phyloP scores from a whole-genome alignment of 176 grass and related monocot species.

The Pharus latifolius region DNA sequence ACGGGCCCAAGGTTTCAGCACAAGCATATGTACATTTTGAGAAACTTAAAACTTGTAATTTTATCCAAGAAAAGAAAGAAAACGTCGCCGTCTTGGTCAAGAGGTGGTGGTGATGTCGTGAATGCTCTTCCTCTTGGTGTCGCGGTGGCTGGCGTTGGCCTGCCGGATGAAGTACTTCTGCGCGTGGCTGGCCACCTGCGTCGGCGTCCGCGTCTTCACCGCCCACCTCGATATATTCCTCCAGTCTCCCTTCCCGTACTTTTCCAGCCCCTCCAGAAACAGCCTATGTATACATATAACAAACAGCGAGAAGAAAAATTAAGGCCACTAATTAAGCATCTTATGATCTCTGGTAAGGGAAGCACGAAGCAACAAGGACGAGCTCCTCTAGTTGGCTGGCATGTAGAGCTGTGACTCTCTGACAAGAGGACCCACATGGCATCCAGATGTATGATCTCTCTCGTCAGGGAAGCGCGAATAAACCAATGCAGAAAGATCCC shows the following conservation, averaged over 20 bases:
- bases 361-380: not conserved
- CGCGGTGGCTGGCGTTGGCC: slow-evolving; percentile 29
- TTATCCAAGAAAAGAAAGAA: not conserved
- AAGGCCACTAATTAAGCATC: no score
- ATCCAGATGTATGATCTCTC: no score
- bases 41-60: not conserved
- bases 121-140: slow-evolving; percentile 93
- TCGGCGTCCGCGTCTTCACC: slow-evolving; percentile 74
- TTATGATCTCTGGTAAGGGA: no score
- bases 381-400: not conserved
- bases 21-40: slow-evolving; percentile 24
- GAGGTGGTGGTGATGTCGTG: slow-evolving; percentile 78
- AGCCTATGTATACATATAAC: slow-evolving; percentile 26
- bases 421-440: no score
- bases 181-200: slow-evolving; percentile 95
- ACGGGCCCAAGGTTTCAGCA: not conserved
- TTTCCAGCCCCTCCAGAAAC: slow-evolving; percentile 76
- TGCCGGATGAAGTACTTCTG: slow-evolving; percentile 90
- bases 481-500: not conserved
- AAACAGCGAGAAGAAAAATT: not conserved
- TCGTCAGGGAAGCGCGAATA: no score
- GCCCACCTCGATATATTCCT: slow-evolving; percentile 86
- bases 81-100: slow-evolving; percentile 15
- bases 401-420: no score
- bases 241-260: slow-evolving; percentile 88